Base-by-base conservation (phyloP, 202 grass and related monocot species). In the Bolboschoenoplectus hybrid region DNA sequence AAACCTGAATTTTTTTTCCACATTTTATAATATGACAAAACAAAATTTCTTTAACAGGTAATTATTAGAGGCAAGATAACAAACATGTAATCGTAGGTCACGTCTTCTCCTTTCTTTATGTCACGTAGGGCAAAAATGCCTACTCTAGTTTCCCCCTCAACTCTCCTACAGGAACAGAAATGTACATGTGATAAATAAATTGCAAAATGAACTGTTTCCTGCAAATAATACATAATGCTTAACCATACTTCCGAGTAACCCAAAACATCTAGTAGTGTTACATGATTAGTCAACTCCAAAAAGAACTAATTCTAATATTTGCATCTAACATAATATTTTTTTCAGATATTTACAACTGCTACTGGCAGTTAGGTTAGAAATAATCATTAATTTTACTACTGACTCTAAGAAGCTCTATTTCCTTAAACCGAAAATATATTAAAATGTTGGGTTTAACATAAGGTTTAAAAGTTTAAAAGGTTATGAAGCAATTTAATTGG, bases 31-130 rank as follows among this genome's bases (percentile, higher is more conserved):
- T 57, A 68, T 51, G 9, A 71, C 13, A 40, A 71, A 82, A 51
- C 4, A 36, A 74, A 39, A 16, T 50, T 74, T 60, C 53, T 40
- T 60, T 60, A 80, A 80, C 3, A n/a, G 53, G 36, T 60, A 80
- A 43, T 80, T 80, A 60, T n/a, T 20, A 10, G 35, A 60, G 35
- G 16, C 26, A 80, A 81, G 81, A 71, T 79, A 81, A 89, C 88
- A 90, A 89, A 98, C 96, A 95, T 93, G 74, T 95, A 98, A 87
- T 98, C 96, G 85, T 95, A 98, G 64, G 93, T 92, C 63, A 98
- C 82, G 58, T 98, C 91, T 82, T 98, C 93, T 69, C 91, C 96
- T 83, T 57, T 87, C 83, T 91, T 88, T 91, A 98, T 98, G 89
- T 95, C 67, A 74, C 86, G 85, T 83, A 93, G 87, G 19, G 93